A percentile compares a stretch with the other conserved stretches of the same genome.
Conservation (phyloP, 208 protist species). For the Trichomonas vaginalis region DNA sequence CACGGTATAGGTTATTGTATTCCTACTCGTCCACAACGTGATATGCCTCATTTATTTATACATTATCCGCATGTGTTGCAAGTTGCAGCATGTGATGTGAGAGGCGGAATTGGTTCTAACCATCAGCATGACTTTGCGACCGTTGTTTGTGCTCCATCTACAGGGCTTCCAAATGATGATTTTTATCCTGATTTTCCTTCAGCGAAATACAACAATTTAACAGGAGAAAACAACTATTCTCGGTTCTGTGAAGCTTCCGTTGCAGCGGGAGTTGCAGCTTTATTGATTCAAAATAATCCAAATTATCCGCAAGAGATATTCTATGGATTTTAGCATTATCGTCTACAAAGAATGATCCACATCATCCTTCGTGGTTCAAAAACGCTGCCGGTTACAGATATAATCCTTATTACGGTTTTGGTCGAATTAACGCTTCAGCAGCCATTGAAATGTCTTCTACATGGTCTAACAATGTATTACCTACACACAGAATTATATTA, state of each 20-base stretch:
- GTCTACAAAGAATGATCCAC: background rate
- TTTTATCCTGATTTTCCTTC: background rate
- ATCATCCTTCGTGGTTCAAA: background rate
- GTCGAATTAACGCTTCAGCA: background rate
- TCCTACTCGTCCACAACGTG: background rate
- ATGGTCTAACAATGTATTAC: background rate
- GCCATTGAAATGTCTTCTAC: background rate
- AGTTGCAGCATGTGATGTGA: background rate
- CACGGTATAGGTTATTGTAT: background rate
- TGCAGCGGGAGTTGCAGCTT: background rate
- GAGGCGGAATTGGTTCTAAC: background rate
- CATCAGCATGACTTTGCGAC: background rate
- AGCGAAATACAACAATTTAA: background rate
- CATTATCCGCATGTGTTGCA: background rate
- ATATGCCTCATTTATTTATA: background rate
- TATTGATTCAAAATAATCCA: background rate
- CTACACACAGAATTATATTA: background rate
- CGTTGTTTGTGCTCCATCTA: background rate
- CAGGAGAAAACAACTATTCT: background rate
- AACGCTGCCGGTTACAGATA: background rate
- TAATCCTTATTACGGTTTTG: background rate
- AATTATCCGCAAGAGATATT: background rate
- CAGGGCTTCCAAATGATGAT: background rate
- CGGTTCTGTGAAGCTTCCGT: background rate
- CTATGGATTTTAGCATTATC: background rate